A percentile compares a stretch with the other conserved stretches of the same genome.
Evolutionary conservation across 768 basidiomycete genomes (phyloP).

Genomic region (Trametopsis cervina): DNA sequence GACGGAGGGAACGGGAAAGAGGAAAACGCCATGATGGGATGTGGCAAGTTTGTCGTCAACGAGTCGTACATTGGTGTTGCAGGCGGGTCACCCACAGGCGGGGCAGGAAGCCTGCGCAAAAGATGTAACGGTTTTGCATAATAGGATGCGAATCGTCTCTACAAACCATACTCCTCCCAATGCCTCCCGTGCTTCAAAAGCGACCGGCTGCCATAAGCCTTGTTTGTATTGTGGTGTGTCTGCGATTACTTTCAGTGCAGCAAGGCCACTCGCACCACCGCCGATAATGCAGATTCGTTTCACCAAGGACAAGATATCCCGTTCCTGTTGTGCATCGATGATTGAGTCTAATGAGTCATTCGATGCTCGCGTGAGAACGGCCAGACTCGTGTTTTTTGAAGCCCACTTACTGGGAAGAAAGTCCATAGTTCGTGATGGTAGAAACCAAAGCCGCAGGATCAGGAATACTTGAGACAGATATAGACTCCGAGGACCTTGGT

Average conservation of each 20-base stretch:
- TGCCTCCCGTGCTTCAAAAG: slow-evolving; percentile 57
- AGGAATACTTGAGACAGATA: too few relatives aligned
- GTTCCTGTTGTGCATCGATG: neutral
- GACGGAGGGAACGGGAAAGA: slow-evolving; percentile 62
- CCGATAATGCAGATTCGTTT: slow-evolving; percentile 65
- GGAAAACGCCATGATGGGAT: slow-evolving; percentile 67
- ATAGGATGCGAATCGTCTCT: neutral
- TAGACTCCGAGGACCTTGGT: too few relatives aligned
- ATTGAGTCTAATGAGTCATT: too few relatives aligned
- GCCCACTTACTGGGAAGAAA: too few relatives aligned
- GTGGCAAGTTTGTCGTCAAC: slow-evolving; percentile 76
- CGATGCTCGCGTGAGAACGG: too few relatives aligned
- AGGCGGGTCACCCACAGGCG: slow-evolving; percentile 44
- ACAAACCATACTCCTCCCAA: slow-evolving; percentile 74
- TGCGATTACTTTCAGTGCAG: slow-evolving; percentile 55
- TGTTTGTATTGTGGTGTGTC: slow-evolving; percentile 50
- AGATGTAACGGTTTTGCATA: neutral
- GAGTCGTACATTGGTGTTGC: slow-evolving; percentile 72
- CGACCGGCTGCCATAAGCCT: slow-evolving; percentile 55
- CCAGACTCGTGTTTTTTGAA: too few relatives aligned
- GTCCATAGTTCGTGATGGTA: too few relatives aligned
- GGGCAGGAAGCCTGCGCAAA: slow-evolving; percentile 44
- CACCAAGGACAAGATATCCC: neutral
- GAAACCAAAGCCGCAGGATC: too few relatives aligned
- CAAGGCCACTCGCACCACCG: slow-evolving; percentile 70